Base-by-base conservation (phyloP, 352 stramenopile genomes). In the Phytophthora hybrid region DNA sequence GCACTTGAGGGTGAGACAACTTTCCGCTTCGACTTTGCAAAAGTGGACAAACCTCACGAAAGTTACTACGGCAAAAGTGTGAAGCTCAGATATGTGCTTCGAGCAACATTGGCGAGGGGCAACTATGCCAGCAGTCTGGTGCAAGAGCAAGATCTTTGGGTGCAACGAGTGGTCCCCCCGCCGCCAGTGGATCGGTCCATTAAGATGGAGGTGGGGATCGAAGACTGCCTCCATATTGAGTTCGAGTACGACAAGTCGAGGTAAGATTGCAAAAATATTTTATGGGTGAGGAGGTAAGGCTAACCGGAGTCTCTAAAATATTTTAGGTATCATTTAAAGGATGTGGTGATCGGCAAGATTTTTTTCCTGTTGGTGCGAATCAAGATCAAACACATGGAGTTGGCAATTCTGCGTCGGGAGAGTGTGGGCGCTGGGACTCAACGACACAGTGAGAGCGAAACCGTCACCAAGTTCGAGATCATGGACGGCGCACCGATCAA, bases 331-430 rank as follows among this genome's bases (percentile, higher is more conserved):
- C 95, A 99, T 77, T 85, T 99, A 18, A 85, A 98, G 7, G 98
- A 99, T 76, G 93, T 98, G 4, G 98, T 99, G 71, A 85, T 97
- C 11, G 98, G 97, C 59, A 99, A 98, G 76, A 98, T 99, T 65
- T 98, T 99, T 73, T 99, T 99, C 74, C 70, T 99, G 31, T 79
- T 99, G 49, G 97, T 99, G 56, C 87, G 96, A 29, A 99, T 99
- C 81, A 99, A 99, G 84, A 99, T 99, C 82, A 99, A 99, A 74
- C 93, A 99, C 81, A 99, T 99, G 97, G 97, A 99, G 85, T 79
- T 99, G 54, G 96, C 97, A 18, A 98, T 99, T 59, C 91, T 99
- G 63, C 96, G 98, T 49, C 89, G 97, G 41, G 97, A 99, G 76
- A 95, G 95, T 19, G 92, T 97, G 49, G 95, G 96, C 9, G 47